Evolutionary conservation across 306 rosid genomes (phyloP), one percentile per base, ranked within the genome.

Genomic region (Begonia masoniana): DNA sequence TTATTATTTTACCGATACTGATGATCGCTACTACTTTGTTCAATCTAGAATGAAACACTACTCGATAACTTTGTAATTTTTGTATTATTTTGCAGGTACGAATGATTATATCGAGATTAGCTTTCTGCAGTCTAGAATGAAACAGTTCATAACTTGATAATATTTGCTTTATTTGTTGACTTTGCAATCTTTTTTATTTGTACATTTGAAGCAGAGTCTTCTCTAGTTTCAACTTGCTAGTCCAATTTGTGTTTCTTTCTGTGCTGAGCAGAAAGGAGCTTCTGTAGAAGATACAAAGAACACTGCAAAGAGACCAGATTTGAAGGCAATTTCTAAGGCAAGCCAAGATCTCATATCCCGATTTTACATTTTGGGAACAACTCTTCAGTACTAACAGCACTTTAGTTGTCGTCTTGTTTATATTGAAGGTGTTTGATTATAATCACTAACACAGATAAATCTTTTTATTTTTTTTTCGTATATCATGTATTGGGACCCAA

Each of bases 281-380:
- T 51, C 26, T 6, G 21, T 15, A 13, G 69, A 62, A 46, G 80
- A 62, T 13, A 36, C 41, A 31, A 81, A 86, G 73, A 21, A 0
- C 35, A 10, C 52, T 6, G 75, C 84, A 2, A 81, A 86, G 68
- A 78, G 99, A 53, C 99, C 96, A 47, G 99, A 91, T 81, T 65
- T 91, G 69, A 91, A 91, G 78, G 96, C 96, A 13, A 8, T 83
- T 60, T 51, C 88, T 10, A 75, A 83, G 94, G 96, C 65, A 77
- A 76, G 87, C 78, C 31, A 47, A 56, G 49, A 65, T 26, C 16
- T 55, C 39, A 19, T 56, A 19, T 19, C 12, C 13, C 50, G 43
- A 31, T 31, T 31, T 31, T 31, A 3, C 39, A 6, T 31, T 31
- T 31, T 31, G 39, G 39, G 39, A 31, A 31, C 39, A 31, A 5